phyloP scores from a whole-genome alignment of 202 grass and related monocot species.

The Zoysia matrella region DNA sequence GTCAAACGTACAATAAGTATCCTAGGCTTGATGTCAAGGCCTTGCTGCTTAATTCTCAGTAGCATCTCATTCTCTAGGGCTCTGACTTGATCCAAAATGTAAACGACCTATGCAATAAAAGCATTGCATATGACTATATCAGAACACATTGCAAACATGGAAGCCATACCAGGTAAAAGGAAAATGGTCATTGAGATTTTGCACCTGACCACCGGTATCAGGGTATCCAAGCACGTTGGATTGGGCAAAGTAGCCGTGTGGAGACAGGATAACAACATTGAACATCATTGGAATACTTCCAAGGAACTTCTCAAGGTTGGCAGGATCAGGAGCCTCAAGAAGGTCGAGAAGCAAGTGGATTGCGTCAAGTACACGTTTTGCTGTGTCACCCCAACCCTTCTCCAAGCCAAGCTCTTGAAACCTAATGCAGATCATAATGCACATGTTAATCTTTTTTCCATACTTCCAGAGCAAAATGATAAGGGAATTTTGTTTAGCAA shows the following conservation, averaged over 20 bases:
- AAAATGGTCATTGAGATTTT: background rate
- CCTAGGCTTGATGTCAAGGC: too few relatives aligned
- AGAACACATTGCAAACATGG: slow-evolving; percentile 9
- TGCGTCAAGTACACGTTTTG: slow-evolving; percentile 62
- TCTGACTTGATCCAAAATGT: background rate
- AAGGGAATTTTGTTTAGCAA: too few relatives aligned
- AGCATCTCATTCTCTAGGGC: too few relatives aligned
- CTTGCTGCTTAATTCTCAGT: too few relatives aligned
- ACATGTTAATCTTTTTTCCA: too few relatives aligned
- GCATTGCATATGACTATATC: background rate
- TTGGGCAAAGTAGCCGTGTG: slow-evolving; percentile 87
- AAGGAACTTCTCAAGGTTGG: slow-evolving; percentile 91
- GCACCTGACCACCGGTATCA: slow-evolving; percentile 91
- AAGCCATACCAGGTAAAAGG: background rate
- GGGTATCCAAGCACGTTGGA: slow-evolving; percentile 95
- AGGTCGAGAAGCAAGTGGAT: slow-evolving; percentile 91
- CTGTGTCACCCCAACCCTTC: slow-evolving; percentile 28
- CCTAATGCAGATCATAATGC: too few relatives aligned
- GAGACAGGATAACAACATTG: slow-evolving; percentile 48
- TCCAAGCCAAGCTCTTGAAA: too few relatives aligned
- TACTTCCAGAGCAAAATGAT: too few relatives aligned
- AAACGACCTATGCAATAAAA: slow-evolving; percentile 69
- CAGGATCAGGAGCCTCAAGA: slow-evolving; percentile 89
- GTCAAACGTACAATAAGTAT: slow-evolving; percentile 76
- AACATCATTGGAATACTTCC: slow-evolving; percentile 88